Conservation (phyloP, 768 basidiomycete species). For the Boletus coccyginus region DNA sequence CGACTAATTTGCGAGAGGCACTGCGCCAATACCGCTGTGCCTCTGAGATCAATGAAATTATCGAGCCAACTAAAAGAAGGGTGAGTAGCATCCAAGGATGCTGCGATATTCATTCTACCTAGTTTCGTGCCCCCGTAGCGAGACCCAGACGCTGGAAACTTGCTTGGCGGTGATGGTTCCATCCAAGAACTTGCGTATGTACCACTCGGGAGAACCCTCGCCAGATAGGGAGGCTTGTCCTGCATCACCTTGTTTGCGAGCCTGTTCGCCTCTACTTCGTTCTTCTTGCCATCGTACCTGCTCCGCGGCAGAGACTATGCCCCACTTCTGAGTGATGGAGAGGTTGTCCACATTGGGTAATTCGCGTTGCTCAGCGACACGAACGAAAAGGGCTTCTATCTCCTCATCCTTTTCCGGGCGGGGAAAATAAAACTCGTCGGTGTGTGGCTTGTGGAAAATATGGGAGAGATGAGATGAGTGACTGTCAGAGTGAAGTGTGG, state of each 20-base stretch:
- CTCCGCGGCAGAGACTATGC: slow-evolving; percentile 80
- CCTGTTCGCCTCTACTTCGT: slow-evolving; percentile 59
- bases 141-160: slow-evolving; percentile 72
- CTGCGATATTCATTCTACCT: slow-evolving; percentile 45
- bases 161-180: slow-evolving; percentile 81
- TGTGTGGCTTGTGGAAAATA: slow-evolving; percentile 51
- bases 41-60: slow-evolving; percentile 70
- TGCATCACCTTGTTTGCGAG: slow-evolving; percentile 55
- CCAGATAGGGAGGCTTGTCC: slow-evolving; percentile 52
- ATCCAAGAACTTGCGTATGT: slow-evolving; percentile 87
- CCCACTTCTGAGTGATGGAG: slow-evolving; percentile 86
- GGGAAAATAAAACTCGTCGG: slow-evolving; percentile 68
- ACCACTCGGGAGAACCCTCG: slow-evolving; percentile 87
- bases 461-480: slow-evolving; percentile 44
- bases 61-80: slow-evolving; percentile 66
- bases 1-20: slow-evolving; percentile 73
- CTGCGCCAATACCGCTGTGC: slow-evolving; percentile 83
- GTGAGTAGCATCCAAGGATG: slow-evolving; percentile 16
- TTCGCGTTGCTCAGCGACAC: slow-evolving; percentile 69
- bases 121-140: slow-evolving; percentile 75
- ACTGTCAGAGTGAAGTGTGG: slow-evolving; percentile 43
- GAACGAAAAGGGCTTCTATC: slow-evolving; percentile 78
- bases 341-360: slow-evolving; percentile 58
- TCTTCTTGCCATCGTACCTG: slow-evolving; percentile 77
- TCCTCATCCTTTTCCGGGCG: slow-evolving; percentile 75